These are phyloP conservation scores for Bauhinia variegata DNA, from an alignment of 306 rosid genomes.

Conservation along the genomic window DNA sequence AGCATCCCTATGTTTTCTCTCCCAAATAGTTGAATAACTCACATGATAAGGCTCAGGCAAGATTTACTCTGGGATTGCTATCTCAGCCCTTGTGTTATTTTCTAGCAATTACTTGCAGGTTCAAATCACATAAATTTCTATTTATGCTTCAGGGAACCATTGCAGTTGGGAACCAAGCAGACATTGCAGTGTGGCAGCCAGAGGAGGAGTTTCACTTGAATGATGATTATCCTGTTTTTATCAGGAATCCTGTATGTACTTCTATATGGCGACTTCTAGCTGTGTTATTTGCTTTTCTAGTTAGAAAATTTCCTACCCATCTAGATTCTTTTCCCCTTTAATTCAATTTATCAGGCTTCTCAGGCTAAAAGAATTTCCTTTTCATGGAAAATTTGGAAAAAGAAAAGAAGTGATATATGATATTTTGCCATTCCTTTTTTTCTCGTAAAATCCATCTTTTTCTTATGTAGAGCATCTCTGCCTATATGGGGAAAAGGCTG, in stretches of 20 bases:
- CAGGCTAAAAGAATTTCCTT: no score
- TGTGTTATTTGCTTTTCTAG: neutral
- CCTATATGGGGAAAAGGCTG: constrained; percentile 78
- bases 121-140: constrained; percentile 22
- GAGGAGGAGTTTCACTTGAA: constrained; percentile 70
- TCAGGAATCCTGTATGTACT: constrained; percentile 73
- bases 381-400: no score
- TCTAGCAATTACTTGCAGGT: constrained; percentile 11
- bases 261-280: constrained; percentile 20
- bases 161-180: constrained; percentile 79
- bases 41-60: neutral
- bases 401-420: no score
- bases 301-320: neutral
- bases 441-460: neutral
- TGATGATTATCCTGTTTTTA: constrained; percentile 55
- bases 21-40: neutral
- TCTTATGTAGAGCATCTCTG: constrained; percentile 62
- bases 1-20: neutral
- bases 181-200: constrained; percentile 92
- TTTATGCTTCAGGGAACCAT: constrained; percentile 68
- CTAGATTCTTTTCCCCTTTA: neutral
- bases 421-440: no score
- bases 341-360: neutral
- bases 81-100: neutral
- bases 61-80: neutral